Conservation (phyloP, 2,329 filamentous ascomycete genomes). For the Camillea tinctor region DNA sequence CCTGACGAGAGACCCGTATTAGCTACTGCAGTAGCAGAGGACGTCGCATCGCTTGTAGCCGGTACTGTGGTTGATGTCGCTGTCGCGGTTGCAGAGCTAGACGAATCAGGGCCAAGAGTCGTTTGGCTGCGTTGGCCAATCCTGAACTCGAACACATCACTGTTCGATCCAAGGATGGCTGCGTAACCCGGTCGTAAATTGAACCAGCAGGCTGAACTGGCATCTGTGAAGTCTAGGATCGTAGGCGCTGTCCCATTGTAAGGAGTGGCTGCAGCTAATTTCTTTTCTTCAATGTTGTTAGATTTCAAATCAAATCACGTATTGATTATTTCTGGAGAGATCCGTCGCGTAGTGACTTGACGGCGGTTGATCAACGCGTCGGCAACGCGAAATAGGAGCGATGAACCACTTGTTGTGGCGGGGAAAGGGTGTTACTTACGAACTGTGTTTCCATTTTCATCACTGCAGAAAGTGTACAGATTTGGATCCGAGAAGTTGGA, state of each 20-base stretch:
- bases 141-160: slow-evolving; percentile 1
- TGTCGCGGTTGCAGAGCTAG: not conserved
- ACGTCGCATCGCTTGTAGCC: not conserved
- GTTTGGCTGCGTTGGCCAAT: not conserved
- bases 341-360: not conserved
- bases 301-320: not conserved
- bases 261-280: not conserved
- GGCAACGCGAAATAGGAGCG: no score
- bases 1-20: slow-evolving; percentile 1
- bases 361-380: not conserved
- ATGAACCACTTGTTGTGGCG: not conserved
- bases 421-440: slow-evolving; percentile 2
- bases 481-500: slow-evolving; percentile 3
- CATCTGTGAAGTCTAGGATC: slow-evolving; percentile 4
- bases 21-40: not conserved
- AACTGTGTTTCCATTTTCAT: not conserved
- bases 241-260: slow-evolving; percentile 7
- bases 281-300: not conserved
- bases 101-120: slow-evolving; percentile 4
- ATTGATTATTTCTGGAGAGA: not conserved
- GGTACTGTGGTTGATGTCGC: not conserved
- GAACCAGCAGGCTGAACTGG: slow-evolving; percentile 10
- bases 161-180: slow-evolving; percentile 4
- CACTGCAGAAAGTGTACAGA: slow-evolving; percentile 4
- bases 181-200: slow-evolving; percentile 5